Conservation (phyloP, 257 asterid genomes). For the Solanum ossicruentum region DNA sequence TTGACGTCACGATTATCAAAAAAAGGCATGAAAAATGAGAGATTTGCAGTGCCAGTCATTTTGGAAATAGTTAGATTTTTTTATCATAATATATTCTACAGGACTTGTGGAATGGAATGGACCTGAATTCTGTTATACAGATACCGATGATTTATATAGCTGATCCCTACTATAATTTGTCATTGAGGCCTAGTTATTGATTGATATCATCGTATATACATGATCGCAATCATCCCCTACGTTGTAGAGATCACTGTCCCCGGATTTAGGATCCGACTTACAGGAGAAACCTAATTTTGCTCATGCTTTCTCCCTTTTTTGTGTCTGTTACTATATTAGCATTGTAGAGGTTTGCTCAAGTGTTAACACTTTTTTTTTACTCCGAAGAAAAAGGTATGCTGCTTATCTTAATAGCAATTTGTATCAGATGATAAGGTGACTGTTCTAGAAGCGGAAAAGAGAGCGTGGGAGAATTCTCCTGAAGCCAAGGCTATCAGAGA, state of each 20-base stretch:
- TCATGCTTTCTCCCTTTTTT: not conserved
- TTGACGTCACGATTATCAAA: too few relatives aligned
- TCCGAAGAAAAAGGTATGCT: not conserved
- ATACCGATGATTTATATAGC: not conserved
- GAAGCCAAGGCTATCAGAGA: slow-evolving; percentile 89
- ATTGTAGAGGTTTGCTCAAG: not conserved
- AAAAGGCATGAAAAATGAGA: not conserved
- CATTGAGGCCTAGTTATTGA: not conserved
- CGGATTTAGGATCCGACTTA: not conserved
- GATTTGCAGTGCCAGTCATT: not conserved
- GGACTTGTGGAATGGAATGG: not conserved
- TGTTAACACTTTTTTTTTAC: not conserved
- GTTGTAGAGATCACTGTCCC: not conserved
- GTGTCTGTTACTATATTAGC: not conserved
- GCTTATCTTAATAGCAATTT: not conserved
- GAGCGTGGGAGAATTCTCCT: slow-evolving; percentile 66
- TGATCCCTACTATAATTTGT: not conserved
- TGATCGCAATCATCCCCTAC: not conserved
- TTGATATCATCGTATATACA: not conserved
- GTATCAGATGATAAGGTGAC: slow-evolving; percentile 83
- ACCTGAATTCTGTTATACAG: not conserved
- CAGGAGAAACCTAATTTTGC: not conserved
- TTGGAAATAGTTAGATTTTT: not conserved
- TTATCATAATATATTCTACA: not conserved
- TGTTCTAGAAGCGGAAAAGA: slow-evolving; percentile 74